Evolutionary conservation across 2,329 filamentous ascomycete genomes (phyloP), one percentile per base, ranked within the genome.

Genomic region (Thermomyces lanuginosus): DNA sequence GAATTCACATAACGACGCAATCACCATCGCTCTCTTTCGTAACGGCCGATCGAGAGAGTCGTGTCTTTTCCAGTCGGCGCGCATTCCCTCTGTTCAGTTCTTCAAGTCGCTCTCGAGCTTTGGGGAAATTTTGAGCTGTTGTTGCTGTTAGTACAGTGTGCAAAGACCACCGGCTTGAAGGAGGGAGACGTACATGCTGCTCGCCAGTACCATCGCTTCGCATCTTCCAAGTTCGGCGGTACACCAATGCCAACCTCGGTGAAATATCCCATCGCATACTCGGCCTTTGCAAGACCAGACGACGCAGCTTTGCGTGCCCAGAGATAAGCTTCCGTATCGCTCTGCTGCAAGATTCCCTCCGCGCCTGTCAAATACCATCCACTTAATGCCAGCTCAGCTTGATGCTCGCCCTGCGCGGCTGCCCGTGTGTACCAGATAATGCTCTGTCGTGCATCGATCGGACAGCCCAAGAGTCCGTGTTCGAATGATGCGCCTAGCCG

Each of bases 241-340:
- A 81, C 74, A 16, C 89, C 89, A 41, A 98, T 95, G 8, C 89
- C 89, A 25, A 89, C 76, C 54, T 98, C 89, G 1, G 81, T 91
- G 47, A 92, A 93, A 55, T 95, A 93, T 0, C 89, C 89, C 78
- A 98, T 92, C 0, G 86, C 89, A 55, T 93, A 95, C 57, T 95
- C 80, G 0, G 89, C 89, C 61, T 95, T 98, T 5, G 82, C 74
- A 19, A 93, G 56, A 2, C 86, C 83, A 3, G 82, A 78, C 36
- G 75, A 71, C 0, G 89, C 89, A 2, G 89, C 86, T 55, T 93
- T 95, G 12, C 86, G 66, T 7, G 89, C 86, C 89, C 89, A 98
- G 2, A 98, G 67, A 49, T 93, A 98, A 1, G 89, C 89, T 51
- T 98, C 89, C 0, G 81, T 91, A 42, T 98, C 89, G 47, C 76